Base-by-base conservation (phyloP, 2,329 filamentous ascomycete species). In the Curvularia sp. region DNA sequence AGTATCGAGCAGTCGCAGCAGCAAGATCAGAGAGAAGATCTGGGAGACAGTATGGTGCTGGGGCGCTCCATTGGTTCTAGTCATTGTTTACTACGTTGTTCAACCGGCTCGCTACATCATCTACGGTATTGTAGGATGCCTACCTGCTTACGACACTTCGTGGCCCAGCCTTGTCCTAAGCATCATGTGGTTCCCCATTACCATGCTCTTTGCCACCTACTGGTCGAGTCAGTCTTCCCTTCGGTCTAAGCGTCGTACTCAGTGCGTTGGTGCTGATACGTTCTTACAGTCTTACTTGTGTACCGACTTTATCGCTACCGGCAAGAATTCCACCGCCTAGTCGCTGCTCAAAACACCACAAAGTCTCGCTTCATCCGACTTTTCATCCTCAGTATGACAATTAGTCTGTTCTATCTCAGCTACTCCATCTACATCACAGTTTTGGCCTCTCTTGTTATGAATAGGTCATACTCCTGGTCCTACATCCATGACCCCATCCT, bases 301-400 rank as follows among this genome's bases (percentile, higher is more conserved):
- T 77, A 81, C 59, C 86, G 88, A n/a, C 80, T 91, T 32, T 80
- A 81, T 68, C 82, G 80, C 55, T 88, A 90, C 71, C 83, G 86
- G 50, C 78, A 77, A 34, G 81, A 86, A 51, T 87, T 90, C 65
- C 79, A 81, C 25, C 73, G 79, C 18, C 82, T 90, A 38, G 77
- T 90, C 9, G 76, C 78, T 12, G 80, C 81, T 41, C 80, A 80
- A 54, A 82, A 82, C 49, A 81, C 84, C 36, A 87, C 77, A 53
- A 84, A 84, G 50, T 84, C 84, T 1, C 82, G 86, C 57, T 90
- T 90, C 78, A 64, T 87, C 52, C 83, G 88, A 38, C 82, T 87
- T 43, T 86, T 87, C 63, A 67, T 85, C 45, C 81, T 90, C 70
- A 81, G 87, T 30, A 50, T 84, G 7, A 67, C 81, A 23, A 72